These are phyloP conservation scores for Hippophae tibetana DNA, from an alignment of 306 rosid genomes.

Conservation along the genomic window DNA sequence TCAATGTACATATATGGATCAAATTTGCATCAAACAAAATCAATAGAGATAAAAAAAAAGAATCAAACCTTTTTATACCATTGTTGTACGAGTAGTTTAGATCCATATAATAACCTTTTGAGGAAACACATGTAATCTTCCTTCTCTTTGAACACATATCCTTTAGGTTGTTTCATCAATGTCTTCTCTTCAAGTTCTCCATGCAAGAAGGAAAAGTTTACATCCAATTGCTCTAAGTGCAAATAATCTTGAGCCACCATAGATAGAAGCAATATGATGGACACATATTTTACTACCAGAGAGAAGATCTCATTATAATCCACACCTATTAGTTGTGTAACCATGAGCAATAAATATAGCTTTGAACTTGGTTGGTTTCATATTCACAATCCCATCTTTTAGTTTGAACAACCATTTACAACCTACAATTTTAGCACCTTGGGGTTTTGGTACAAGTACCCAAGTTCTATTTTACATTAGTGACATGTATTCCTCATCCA, in stretches of 20 bases:
- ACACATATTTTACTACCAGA: background rate
- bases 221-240: conserved; percentile 1
- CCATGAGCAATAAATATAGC: background rate
- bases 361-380: background rate
- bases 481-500: background rate
- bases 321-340: background rate
- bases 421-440: background rate
- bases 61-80: background rate
- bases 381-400: background rate
- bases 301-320: background rate
- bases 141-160: background rate
- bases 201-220: background rate
- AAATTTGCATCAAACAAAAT: background rate
- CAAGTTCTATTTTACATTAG: background rate
- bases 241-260: background rate
- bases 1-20: background rate
- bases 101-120: background rate
- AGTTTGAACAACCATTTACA: background rate
- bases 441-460: background rate
- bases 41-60: background rate
- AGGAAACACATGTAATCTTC: background rate
- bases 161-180: background rate
- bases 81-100: background rate
- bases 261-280: background rate
- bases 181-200: background rate